Base-by-base conservation (phyloP, 495 filamentous ascomycete genomes). In the Neurospora cerealis region DNA sequence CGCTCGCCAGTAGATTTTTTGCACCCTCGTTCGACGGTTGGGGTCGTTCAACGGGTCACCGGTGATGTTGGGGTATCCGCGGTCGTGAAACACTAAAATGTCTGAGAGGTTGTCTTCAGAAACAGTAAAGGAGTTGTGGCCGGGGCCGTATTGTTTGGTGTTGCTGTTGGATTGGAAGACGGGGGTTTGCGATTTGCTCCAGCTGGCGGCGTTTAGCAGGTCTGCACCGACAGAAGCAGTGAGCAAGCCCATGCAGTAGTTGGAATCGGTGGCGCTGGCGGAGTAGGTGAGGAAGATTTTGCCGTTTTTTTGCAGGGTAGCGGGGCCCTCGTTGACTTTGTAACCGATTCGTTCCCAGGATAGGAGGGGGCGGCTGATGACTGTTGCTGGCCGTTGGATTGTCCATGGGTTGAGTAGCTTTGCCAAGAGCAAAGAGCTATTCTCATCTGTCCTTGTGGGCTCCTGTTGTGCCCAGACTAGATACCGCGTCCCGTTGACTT, bases 271-370 rank as follows among this genome's bases (percentile, higher is more conserved):
- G 7, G 78, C 77, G 71, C 81, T 84, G n/a, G 87, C 87, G 3
- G 84, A 86, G 78, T 84, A 89, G 2, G 81, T 79, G 44, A 89
- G 36, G 62, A 85, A 87, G 17, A 84, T 84, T 40, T 80, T 81
- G 10, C 85, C 86, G 72, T 80, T 80, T 1, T 74, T 66, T 66
- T 79, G 75, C 38, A 80, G 41, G n/a, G 80, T 80, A 11, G 84
- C 84, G 44, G 88, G 85, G 17, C 88, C 88, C 70, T 89, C 89
- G 70, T 88, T 88, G 36, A 89, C 86, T 21, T 86, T 84, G 13
- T 85, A 84, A 2, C 83, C 83, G 19, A 86, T 85, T 0, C 80
- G 83, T 72, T 89, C 87, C 83, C 86, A 89, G 15, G 79, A 36
- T 4, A 80, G 72, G 2, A 81, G 81, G 1, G 87, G 87, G 38